These are phyloP conservation scores for Aspergillus sclerotiicarbonarius DNA, from an alignment of 495 filamentous ascomycete genomes.

Conservation along the genomic window DNA sequence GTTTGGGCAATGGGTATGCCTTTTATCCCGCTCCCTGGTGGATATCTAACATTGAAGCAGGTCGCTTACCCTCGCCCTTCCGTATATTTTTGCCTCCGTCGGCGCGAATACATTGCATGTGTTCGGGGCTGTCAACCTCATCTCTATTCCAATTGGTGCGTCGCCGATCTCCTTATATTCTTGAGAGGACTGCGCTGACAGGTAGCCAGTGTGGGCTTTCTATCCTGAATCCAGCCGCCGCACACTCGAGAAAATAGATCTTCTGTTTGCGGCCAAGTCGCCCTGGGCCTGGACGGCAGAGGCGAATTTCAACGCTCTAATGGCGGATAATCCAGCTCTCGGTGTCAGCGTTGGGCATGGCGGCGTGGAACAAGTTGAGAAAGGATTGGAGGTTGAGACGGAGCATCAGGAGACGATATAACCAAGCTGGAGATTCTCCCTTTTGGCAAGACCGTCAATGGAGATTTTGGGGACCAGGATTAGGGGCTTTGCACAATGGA, in stretches of 20 bases:
- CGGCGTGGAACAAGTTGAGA: neutral
- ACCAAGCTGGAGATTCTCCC: neutral
- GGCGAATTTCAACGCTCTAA: neutral
- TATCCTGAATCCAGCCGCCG: conserved; percentile 45
- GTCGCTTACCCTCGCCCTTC: conserved; percentile 23
- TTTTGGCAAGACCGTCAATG: too few species aligned
- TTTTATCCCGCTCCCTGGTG: neutral
- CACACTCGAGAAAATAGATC: conserved; percentile 43
- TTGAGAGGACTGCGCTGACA: too few species aligned
- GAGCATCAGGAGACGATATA: neutral
- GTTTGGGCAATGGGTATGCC: conserved; percentile 23
- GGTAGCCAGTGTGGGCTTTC: conserved; percentile 35
- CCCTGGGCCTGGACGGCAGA: conserved; percentile 31
- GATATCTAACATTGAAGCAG: neutral
- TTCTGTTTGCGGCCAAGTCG: conserved; percentile 34
- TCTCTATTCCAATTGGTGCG: conserved; percentile 27
- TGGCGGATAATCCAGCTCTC: neutral
- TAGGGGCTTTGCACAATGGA: too few species aligned
- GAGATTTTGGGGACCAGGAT: too few species aligned
- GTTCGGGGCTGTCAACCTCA: conserved; percentile 42
- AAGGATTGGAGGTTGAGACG: neutral
- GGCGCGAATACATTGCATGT: conserved; percentile 35
- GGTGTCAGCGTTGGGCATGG: neutral
- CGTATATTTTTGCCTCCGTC: conserved; percentile 30
- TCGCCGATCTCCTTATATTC: too few species aligned